phyloP scores from a whole-genome alignment of 495 filamentous ascomycete genomes.

The Xylaria sp. region DNA sequence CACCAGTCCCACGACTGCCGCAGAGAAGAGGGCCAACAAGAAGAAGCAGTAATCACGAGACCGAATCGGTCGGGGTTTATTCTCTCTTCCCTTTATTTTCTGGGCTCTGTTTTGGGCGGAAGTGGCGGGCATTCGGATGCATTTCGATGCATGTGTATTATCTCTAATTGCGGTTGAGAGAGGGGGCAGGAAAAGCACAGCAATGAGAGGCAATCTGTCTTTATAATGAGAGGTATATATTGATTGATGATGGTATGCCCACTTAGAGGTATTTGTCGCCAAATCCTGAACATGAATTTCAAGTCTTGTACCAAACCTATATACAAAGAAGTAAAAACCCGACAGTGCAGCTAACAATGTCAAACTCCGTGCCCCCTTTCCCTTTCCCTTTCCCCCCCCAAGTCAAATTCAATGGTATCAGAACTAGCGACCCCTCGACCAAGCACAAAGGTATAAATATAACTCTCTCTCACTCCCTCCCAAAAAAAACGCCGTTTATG shows the following conservation, averaged over 20 bases:
- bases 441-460: slow-evolving; percentile 9
- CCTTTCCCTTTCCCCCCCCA: background rate
- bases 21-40: slow-evolving; percentile 48
- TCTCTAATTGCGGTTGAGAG: background rate
- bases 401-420: slow-evolving; percentile 22
- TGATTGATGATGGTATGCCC: background rate
- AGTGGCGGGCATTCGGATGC: background rate
- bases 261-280: background rate
- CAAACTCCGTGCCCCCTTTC: background rate
- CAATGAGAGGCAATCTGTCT: slow-evolving; percentile 2
- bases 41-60: slow-evolving; percentile 38
- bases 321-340: slow-evolving; percentile 6
- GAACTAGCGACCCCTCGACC: background rate
- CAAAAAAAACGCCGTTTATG: slow-evolving; percentile 13
- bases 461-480: background rate
- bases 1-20: slow-evolving; percentile 31
- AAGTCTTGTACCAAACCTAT: slow-evolving; percentile 11
- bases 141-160: background rate
- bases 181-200: background rate
- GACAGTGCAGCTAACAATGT: background rate
- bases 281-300: background rate
- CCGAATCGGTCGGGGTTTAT: background rate
- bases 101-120: background rate
- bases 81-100: background rate
- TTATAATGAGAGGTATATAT: slow-evolving; percentile 5